Base-by-base conservation (phyloP, 306 rosid species). In the Cyclanthera cordifolia region DNA sequence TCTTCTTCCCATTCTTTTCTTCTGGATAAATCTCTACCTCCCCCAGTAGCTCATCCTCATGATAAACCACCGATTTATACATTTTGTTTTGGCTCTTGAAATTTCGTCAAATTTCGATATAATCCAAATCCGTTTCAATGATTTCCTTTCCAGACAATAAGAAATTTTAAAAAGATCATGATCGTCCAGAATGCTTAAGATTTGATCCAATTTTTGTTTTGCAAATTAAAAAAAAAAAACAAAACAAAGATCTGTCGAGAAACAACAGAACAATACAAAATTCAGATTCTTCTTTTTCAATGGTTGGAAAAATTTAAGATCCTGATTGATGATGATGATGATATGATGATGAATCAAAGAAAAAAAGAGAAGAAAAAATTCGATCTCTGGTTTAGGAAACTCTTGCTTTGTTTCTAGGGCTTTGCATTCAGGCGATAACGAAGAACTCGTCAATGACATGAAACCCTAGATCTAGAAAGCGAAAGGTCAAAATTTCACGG, bases 401-500 rank as follows among this genome's bases (percentile, higher is more conserved):
- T 50, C 32, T 10, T 74, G 34, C 43, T 43, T 39, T 68, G 51
- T 25, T 41, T 73, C 77, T 85, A 93, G 96, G 99, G 88, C 84
- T n/a, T 86, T 72, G 73, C 28, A 48, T 66, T 68, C 43, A 21
- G 61, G 60, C 37, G 79, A 69, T 69, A 82, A 72, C 72, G 83
- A 12, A 59, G 70, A 21, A 77, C 78, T 79, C 80, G 85, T 79
- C 83, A 75, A 77, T 77, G 70, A 67, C 41, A 24, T 21, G 78
- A 57, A 89, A 94, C 97, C 99, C 99, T 93, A 93, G 95, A 93
- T 90, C 96, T 95, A 81, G 97, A 88, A 85, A 80, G 85, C 86
- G 84, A 81, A 83, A 85, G 88, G 90, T 93, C 96, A 82, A 84
- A 82, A 93, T 76, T 66, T 70, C 60, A 80, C 80, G 70, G 59